A percentile compares a stretch with the other conserved stretches of the same genome.
phyloP scores from a whole-genome alignment of 179 eudicot species.

The Beta corolliflora region DNA sequence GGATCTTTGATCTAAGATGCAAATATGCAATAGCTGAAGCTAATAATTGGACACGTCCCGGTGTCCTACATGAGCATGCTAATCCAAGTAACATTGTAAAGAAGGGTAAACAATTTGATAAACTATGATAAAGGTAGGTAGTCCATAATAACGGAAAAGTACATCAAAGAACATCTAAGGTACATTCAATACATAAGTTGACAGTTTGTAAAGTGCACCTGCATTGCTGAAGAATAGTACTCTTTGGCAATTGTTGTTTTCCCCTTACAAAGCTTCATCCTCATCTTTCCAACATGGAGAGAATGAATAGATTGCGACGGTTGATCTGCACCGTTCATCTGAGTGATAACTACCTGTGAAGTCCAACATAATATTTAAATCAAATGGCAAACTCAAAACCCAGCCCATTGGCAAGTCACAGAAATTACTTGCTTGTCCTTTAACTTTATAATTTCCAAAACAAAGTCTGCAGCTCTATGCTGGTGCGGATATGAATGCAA shows the following conservation, averaged over 20 bases:
- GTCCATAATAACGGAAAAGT: neutral
- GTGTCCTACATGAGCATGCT: too few relatives aligned
- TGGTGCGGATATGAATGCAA: too few relatives aligned
- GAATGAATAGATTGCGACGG: conserved; percentile 69
- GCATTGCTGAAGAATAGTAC: conserved; percentile 87
- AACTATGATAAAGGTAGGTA: neutral
- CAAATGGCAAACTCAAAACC: neutral
- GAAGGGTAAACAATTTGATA: neutral
- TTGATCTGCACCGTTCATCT: conserved; percentile 84
- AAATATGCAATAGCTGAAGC: neutral
- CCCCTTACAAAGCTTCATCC: conserved; percentile 91
- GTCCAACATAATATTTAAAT: neutral
- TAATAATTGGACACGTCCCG: too few relatives aligned
- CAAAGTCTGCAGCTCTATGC: neutral
- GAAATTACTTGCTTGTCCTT: neutral
- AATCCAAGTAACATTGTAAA: neutral
- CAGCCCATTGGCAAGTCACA: neutral
- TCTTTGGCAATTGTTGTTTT: conserved; percentile 86
- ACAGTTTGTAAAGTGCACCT: conserved; percentile 48
- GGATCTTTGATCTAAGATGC: neutral
- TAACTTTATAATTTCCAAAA: neutral
- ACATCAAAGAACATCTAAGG: neutral
- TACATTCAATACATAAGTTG: neutral
- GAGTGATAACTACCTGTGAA: conserved; percentile 80
- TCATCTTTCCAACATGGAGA: conserved; percentile 91